Evolutionary conservation across 176 grass and related monocot species (phyloP).

Genomic region (Pontederia crassipes): DNA sequence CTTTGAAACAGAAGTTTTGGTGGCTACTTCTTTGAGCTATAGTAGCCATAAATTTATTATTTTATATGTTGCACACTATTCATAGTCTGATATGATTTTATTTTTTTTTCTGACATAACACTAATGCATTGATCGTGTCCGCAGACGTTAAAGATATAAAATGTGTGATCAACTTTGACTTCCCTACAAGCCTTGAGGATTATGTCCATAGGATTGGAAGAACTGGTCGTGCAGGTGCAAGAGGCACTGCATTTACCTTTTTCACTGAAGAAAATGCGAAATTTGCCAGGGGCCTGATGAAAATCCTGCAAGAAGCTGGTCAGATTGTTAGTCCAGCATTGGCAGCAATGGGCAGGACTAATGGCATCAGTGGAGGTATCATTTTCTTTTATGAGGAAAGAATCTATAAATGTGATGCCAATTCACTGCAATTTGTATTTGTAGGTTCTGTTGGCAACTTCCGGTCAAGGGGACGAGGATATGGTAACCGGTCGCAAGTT

Average conservation of each 20-base stretch:
- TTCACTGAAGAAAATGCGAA: slow-evolving; percentile 68
- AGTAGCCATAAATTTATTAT: too few relatives aligned
- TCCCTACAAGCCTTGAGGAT: slow-evolving; percentile 85
- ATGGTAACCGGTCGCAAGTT: slow-evolving; percentile 32
- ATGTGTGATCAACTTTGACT: slow-evolving; percentile 98
- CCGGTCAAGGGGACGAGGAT: slow-evolving; percentile 46
- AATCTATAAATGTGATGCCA: background rate
- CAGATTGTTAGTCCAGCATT: slow-evolving; percentile 72
- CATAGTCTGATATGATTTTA: too few relatives aligned
- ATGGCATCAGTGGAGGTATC: slow-evolving; percentile 43
- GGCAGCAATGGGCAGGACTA: slow-evolving; percentile 52
- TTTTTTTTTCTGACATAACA: background rate
- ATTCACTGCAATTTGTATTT: background rate
- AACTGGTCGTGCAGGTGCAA: slow-evolving; percentile 88
- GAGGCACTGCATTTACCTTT: slow-evolving; percentile 72
- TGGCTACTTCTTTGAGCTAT: background rate
- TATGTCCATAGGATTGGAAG: slow-evolving; percentile 98
- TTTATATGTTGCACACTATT: too few relatives aligned
- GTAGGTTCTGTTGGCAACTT: slow-evolving; percentile 43
- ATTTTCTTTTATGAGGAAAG: background rate
- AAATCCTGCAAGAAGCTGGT: slow-evolving; percentile 70
- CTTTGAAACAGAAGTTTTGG: background rate
- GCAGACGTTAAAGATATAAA: slow-evolving; percentile 99
- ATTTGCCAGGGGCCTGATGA: slow-evolving; percentile 74
- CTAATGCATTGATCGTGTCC: slow-evolving; percentile 19